Conservation (phyloP, 768 basidiomycete species). For the Hebeloma cylindrosporum region DNA sequence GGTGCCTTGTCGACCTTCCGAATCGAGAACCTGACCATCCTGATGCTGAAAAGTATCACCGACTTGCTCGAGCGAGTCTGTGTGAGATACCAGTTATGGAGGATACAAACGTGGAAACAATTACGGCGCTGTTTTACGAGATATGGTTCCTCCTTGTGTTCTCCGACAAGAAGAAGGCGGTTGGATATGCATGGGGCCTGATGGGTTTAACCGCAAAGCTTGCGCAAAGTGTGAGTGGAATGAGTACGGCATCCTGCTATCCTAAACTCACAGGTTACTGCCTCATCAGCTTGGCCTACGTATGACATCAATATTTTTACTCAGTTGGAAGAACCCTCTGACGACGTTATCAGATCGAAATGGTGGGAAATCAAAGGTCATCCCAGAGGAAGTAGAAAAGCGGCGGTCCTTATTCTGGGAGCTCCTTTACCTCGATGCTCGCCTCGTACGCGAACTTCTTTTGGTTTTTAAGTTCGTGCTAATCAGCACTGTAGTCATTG, state of each 20-base stretch:
- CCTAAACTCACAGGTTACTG: slow-evolving; percentile 8
- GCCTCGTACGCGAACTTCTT: slow-evolving; percentile 41
- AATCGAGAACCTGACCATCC: slow-evolving; percentile 45
- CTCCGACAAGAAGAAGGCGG: slow-evolving; percentile 67
- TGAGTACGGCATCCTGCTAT: slow-evolving; percentile 1
- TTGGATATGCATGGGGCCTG: slow-evolving; percentile 55
- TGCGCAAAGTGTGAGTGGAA: slow-evolving; percentile 54
- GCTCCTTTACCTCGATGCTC: slow-evolving; percentile 62
- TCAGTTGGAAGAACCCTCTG: slow-evolving; percentile 4
- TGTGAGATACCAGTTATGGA: slow-evolving; percentile 67
- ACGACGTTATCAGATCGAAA: slow-evolving; percentile 52
- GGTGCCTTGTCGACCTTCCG: slow-evolving; percentile 61
- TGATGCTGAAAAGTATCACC: slow-evolving; percentile 61
- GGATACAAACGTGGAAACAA: slow-evolving; percentile 64
- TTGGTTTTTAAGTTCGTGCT: background rate
- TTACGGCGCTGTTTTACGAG: slow-evolving; percentile 58
- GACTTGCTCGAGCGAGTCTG: slow-evolving; percentile 55
- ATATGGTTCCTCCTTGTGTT: slow-evolving; percentile 70
- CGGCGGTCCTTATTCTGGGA: slow-evolving; percentile 72
- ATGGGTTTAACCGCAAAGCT: slow-evolving; percentile 60
- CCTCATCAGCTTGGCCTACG: slow-evolving; percentile 54
- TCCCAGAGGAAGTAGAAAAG: slow-evolving; percentile 69
- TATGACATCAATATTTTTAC: slow-evolving; percentile 29
- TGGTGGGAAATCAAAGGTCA: slow-evolving; percentile 61
- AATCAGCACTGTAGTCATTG: slow-evolving; percentile 41